Evolutionary conservation across 1,284 basidiomycete genomes (phyloP).

Genomic region (Gymnopus androsaceus): DNA sequence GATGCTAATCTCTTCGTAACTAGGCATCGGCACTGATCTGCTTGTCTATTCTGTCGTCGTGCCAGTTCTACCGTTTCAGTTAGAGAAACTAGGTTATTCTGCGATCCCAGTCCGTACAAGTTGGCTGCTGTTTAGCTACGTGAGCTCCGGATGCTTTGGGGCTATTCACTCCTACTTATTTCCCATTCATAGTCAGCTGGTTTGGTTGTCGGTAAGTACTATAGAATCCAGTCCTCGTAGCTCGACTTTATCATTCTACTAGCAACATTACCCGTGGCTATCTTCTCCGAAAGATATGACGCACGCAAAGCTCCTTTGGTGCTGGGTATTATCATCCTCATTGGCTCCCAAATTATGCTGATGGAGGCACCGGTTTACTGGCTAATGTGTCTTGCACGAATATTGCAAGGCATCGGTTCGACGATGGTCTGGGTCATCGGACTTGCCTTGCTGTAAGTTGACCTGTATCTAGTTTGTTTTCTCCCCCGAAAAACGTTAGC

Average conservation of each 20-base stretch:
- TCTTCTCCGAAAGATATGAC: conserved; percentile 62
- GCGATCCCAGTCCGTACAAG: conserved; percentile 61
- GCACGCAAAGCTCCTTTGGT: conserved; percentile 62
- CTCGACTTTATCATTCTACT: background rate
- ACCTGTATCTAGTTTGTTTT: background rate
- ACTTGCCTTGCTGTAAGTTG: conserved; percentile 64
- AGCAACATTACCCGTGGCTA: conserved; percentile 74
- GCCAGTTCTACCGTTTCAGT: conserved; percentile 76
- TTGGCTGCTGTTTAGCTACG: conserved; percentile 69
- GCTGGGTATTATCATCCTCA: conserved; percentile 55
- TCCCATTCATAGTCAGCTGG: conserved; percentile 44
- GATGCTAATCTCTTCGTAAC: background rate
- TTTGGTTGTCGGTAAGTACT: conserved; percentile 50
- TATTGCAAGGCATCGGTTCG: conserved; percentile 72
- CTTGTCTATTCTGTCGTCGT: conserved; percentile 71
- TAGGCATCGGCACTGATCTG: conserved; percentile 65
- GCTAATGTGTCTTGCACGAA: conserved; percentile 72
- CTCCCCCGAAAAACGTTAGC: conserved; percentile 4
- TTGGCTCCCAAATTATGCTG: conserved; percentile 67
- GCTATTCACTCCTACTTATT: conserved; percentile 5
- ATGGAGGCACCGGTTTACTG: conserved; percentile 76
- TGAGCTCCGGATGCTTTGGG: conserved; percentile 20
- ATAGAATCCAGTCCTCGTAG: background rate
- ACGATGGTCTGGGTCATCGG: conserved; percentile 79
- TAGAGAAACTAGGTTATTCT: conserved; percentile 55